Base-by-base conservation (phyloP, 1,284 basidiomycete species). In the Mycena sp. region DNA sequence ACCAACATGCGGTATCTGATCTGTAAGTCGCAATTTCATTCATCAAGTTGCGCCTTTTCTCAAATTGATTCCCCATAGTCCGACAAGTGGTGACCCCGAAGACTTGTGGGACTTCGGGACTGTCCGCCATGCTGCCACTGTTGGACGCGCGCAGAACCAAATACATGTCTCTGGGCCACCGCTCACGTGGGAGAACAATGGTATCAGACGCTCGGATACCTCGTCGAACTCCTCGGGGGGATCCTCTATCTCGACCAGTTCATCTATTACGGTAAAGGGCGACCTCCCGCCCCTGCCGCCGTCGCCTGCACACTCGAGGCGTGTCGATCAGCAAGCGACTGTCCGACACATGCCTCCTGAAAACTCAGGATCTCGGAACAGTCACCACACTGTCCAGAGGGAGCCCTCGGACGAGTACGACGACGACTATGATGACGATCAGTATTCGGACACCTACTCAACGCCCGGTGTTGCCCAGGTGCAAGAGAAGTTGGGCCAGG, bases 41-140 rank as follows among this genome's bases (percentile, higher is more conserved):
- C 21, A 25, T 48, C 53, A 40, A n/a, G 14, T 49, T 58, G 43
- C 52, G 17, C 10, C 37, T 30, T 19, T 54, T 58, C 46, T 29
- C 59, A 44, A 35, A 28, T 21, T 58, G 37, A 59, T 17, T 70
- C 65, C 38, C 69, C 71, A 43, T 74, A 94, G 85, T 45, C 79
- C 82, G 51, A 73, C 78, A 25, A 81, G 80, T 57, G 84, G 82
- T 37, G 92, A 94, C 64, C 83, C 85, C 7, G 94, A 96, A 64
- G 95, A 96, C 68, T 80, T 97, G 26, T 98, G 96, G 96, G 96
- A 98, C 76, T 98, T 98, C 81, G 92, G 94, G 23, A 96, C 94
- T 16, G 88, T 96, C 51, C 89, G 91, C 61, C 89, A 93, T 70
- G 85, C 83, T 25, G 78, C 77, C 11, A 93, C 90, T 11, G 83